phyloP scores from a whole-genome alignment of 805 yeast genomes.

The Sporopachydermia lactativora region DNA sequence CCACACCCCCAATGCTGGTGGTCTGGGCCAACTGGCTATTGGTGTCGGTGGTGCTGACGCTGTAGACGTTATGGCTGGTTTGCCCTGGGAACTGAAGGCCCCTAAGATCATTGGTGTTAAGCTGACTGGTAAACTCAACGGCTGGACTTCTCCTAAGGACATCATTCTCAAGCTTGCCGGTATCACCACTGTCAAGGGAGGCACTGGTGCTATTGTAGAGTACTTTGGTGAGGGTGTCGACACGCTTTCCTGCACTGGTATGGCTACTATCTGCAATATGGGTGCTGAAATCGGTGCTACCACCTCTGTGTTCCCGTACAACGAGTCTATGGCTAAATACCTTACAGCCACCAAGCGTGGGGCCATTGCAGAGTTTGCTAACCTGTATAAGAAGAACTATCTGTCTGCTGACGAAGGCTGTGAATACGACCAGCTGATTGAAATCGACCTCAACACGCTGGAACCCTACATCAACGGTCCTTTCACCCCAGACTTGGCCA shows the following conservation, averaged over 20 bases:
- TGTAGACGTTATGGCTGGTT: constrained; percentile 87
- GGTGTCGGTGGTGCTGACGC: constrained; percentile 99
- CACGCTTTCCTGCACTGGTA: constrained; percentile 91
- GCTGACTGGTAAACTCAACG: constrained; percentile 80
- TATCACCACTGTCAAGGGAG: constrained; percentile 91
- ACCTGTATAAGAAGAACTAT: constrained; percentile 48
- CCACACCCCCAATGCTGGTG: constrained; percentile 98
- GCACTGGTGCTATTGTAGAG: constrained; percentile 94
- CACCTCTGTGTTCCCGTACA: constrained; percentile 94
- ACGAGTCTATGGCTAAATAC: constrained; percentile 77
- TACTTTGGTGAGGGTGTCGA: constrained; percentile 93
- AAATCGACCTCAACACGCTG: constrained; percentile 74
- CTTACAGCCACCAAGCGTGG: constrained; percentile 77
- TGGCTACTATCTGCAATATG: constrained; percentile 99
- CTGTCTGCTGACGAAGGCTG: constrained; percentile 85
- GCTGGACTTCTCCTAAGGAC: constrained; percentile 97
- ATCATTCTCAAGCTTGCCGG: constrained; percentile 89
- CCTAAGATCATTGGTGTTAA: constrained; percentile 93
- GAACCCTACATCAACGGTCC: constrained; percentile 98
- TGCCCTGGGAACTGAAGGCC: constrained; percentile 96
- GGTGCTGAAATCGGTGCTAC: constrained; percentile 99
- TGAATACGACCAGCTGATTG: constrained; percentile 86
- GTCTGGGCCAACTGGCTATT: constrained; percentile 92
- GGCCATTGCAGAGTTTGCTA: constrained; percentile 72
- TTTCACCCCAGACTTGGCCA: constrained; percentile 94